Percentiles rank a stretch among this genome's conserved stretches.
Conservation (phyloP, 176 grass and related monocot genomes). For the Urochloa ruziziensis region DNA sequence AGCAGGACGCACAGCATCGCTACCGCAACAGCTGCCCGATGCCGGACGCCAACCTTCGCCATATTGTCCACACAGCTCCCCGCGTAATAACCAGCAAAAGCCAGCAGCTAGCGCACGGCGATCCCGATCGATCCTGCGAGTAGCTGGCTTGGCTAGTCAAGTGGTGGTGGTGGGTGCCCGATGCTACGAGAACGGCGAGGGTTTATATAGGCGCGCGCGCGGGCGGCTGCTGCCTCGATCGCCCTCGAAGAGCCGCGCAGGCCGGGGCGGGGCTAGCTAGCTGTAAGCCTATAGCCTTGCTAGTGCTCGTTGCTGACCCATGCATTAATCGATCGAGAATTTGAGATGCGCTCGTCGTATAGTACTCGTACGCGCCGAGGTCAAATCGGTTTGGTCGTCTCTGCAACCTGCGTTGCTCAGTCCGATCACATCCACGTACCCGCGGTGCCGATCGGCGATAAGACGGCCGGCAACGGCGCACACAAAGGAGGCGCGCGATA, state of each 20-base stretch:
- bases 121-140: neutral
- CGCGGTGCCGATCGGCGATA: neutral
- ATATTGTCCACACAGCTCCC: neutral
- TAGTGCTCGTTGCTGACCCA: neutral
- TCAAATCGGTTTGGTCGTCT: neutral
- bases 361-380: neutral
- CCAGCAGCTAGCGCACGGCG: neutral
- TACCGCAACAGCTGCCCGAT: neutral
- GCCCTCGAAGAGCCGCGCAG: constrained; percentile 5
- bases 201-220: constrained; percentile 30
- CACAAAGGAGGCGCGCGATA: neutral
- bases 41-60: neutral
- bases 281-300: too few species aligned
- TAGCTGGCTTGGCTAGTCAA: too few species aligned
- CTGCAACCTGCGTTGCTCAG: neutral
- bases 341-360: too few species aligned
- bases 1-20: constrained; percentile 18
- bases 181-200: neutral
- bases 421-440: neutral
- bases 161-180: neutral
- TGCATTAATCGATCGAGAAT: too few species aligned
- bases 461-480: constrained; percentile 24
- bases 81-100: neutral
- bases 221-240: neutral
- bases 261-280: too few species aligned